Percentiles rank a stretch among this genome's conserved stretches.
Evolutionary conservation across 2,329 filamentous ascomycete genomes (phyloP).

Genomic region (Talaromyces sp.): DNA sequence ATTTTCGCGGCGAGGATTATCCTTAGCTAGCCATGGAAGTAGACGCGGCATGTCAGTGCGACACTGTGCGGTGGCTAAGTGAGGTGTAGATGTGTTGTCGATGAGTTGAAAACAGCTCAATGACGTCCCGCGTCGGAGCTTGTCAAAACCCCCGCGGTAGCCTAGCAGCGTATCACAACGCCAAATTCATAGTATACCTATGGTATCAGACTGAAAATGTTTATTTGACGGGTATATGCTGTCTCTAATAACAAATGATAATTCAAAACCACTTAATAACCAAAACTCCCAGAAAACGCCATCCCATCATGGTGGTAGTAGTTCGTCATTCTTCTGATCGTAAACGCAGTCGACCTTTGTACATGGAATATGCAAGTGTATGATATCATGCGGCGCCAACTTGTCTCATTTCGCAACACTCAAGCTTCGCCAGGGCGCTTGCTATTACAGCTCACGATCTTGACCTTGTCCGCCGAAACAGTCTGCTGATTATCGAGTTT

Average conservation of each 20-base stretch:
- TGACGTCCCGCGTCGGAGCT: neutral
- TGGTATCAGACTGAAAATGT: neutral
- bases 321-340: neutral
- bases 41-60: conserved; percentile 41
- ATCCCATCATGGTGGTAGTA: neutral
- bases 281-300: conserved; percentile 8
- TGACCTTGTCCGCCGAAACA: conserved; percentile 84
- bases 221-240: conserved; percentile 11
- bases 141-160: neutral
- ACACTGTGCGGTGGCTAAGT: neutral
- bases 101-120: neutral
- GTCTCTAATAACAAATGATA: neutral
- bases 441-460: conserved; percentile 97
- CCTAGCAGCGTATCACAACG: neutral
- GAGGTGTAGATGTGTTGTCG: neutral
- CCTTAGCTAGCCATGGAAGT: conserved; percentile 43
- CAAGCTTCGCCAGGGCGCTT: conserved; percentile 65
- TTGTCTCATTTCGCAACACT: neutral
- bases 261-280: neutral
- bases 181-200: neutral
- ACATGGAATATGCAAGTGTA: neutral
- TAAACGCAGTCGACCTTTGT: neutral
- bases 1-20: conserved; percentile 19
- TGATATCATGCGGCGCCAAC: neutral
- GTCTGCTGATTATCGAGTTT: conserved; percentile 82